phyloP scores from a whole-genome alignment of 768 basidiomycete species.

The Trametes punicea region DNA sequence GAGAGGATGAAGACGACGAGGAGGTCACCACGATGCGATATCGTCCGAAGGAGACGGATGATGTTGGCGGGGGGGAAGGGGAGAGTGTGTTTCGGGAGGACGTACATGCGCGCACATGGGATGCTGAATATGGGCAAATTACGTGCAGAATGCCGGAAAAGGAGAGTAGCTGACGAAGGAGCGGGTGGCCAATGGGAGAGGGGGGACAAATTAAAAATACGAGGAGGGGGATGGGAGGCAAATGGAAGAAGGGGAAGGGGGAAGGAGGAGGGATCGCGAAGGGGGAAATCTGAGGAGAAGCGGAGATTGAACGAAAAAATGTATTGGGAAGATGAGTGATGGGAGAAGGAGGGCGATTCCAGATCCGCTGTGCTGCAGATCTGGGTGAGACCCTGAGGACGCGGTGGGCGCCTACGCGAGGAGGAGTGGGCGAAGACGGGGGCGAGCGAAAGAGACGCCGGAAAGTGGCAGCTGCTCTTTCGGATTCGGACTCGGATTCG shows the following conservation, averaged over 20 bases:
- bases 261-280: conserved; percentile 19
- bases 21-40: conserved; percentile 2
- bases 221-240: conserved; percentile 14
- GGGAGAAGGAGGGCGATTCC: conserved; percentile 10
- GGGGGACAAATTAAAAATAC: conserved; percentile 19
- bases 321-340: conserved; percentile 20
- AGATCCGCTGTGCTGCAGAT: conserved; percentile 19
- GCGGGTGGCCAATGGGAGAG: conserved; percentile 24
- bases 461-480: conserved; percentile 1
- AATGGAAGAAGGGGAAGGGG: conserved; percentile 12
- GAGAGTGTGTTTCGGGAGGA: conserved; percentile 9
- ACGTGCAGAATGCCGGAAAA: conserved; percentile 15
- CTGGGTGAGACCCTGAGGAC: conserved; percentile 15
- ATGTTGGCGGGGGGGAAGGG: conserved; percentile 5
- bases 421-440: not conserved
- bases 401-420: conserved; percentile 2
- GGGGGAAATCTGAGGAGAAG: conserved; percentile 24
- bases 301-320: conserved; percentile 27
- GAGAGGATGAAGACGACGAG: not conserved
- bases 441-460: not conserved
- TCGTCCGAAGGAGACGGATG: conserved; percentile 21
- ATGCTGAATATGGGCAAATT: conserved; percentile 23
- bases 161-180: conserved; percentile 13
- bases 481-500: too few relatives aligned
- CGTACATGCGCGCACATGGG: conserved; percentile 3